Base-by-base conservation (phyloP, 2,329 filamentous ascomycete genomes). In the Fusarium clavum region DNA sequence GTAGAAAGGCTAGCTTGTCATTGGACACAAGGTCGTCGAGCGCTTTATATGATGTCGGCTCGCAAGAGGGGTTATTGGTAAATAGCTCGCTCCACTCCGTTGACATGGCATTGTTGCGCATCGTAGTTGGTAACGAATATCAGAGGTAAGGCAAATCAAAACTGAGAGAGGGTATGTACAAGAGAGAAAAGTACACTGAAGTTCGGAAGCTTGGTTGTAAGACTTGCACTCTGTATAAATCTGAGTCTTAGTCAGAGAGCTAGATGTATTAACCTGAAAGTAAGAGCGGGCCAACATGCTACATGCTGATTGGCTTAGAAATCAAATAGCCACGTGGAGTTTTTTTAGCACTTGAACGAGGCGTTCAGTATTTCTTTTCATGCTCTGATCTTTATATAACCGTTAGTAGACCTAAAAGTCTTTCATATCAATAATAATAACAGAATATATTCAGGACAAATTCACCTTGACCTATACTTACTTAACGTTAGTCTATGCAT, bases 301-400 rank as follows among this genome's bases (percentile, higher is more conserved):
- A 4, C 34, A 12, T 38, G 34, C 10, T 38, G 34, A 38, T 38
- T 38, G 34, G 34, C 6, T n/a, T 7, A n/a, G 3, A n/a, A n/a
- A 0, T 0, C 3, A 12, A 0, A n/a, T 38, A 38, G 34, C 34
- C 34, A 38, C 34, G 34, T 38, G 34, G 18, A 38, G 34, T 7
- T 1, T 7, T n/a, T 12, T 16, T 38, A 7, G 34, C 6, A 38
- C 0, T n/a, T 1, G 0, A n/a, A n/a, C 9, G 0, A 11, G 18
- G 0, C 5, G 6, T n/a, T n/a, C 0, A 7, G 3, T 4, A 7
- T n/a, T 12, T n/a, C 18, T 0, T n/a, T n/a, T 7, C 0, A n/a
- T n/a, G 1, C 5, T n/a, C 6, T 7, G 18, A n/a, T 12, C 10
- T n/a, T n/a, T 38, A 1, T n/a, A 38, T 38, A 38, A 11, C 18